A percentile compares a stretch with the other conserved stretches of the same genome.
Conservation (phyloP, 2,329 filamentous ascomycete genomes). For the Fusarium sp. region DNA sequence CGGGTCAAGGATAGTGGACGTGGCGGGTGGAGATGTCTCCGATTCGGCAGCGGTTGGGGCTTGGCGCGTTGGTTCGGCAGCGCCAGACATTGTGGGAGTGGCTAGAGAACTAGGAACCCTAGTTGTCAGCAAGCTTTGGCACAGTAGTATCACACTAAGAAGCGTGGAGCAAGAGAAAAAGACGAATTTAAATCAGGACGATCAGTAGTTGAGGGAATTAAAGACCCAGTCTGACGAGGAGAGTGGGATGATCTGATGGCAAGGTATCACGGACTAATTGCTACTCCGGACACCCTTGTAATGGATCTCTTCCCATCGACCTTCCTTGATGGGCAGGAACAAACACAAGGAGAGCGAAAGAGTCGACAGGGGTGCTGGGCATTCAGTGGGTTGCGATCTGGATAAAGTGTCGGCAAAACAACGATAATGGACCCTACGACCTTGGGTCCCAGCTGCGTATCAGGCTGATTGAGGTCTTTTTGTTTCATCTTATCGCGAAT, state of each 20-base stretch:
- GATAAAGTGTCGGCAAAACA: not conserved
- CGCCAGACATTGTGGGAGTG: not conserved
- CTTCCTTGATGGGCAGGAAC: not conserved
- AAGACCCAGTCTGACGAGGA: not conserved
- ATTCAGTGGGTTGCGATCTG: not conserved
- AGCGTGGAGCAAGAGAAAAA: not conserved
- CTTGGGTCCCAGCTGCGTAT: too few relatives aligned
- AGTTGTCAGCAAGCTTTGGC: not conserved
- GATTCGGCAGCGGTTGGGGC: not conserved
- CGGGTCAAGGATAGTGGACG: conserved; percentile 31
- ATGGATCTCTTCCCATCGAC: not conserved
- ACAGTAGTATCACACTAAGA: not conserved
- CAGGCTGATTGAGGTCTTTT: too few relatives aligned
- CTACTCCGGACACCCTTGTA: not conserved
- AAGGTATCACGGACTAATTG: not conserved
- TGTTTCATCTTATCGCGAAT: too few relatives aligned
- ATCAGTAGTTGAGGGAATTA: conserved; percentile 7
- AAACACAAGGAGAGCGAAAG: not conserved
- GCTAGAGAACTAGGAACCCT: not conserved
- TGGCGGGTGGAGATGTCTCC: not conserved
- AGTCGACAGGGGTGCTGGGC: not conserved
- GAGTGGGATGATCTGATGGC: not conserved
- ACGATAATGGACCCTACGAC: not conserved
- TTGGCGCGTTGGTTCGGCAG: not conserved
- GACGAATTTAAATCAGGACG: not conserved